These are phyloP conservation scores for Cytospora schulzeri DNA, from an alignment of 2,329 filamentous ascomycete species.

Conservation along the genomic window DNA sequence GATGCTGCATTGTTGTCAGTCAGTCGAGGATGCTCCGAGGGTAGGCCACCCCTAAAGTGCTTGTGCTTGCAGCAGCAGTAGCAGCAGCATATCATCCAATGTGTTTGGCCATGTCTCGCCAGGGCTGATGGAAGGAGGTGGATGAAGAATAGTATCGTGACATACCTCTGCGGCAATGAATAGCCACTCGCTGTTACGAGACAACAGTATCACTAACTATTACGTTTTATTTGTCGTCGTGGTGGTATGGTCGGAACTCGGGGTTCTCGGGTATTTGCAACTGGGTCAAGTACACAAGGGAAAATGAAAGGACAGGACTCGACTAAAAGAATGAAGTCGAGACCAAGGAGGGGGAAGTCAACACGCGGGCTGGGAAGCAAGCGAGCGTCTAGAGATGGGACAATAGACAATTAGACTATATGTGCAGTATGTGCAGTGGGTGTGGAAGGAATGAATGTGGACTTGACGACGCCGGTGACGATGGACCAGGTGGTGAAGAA, in stretches of 20 bases:
- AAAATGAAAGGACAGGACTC: slow-evolving; percentile 50
- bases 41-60: not conserved
- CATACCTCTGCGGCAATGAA: slow-evolving; percentile 25
- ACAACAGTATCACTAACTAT: slow-evolving; percentile 21
- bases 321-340: slow-evolving; percentile 52
- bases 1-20: slow-evolving; percentile 24
- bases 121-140: slow-evolving; percentile 6
- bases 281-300: slow-evolving; percentile 30
- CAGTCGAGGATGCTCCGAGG: slow-evolving; percentile 7
- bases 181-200: slow-evolving; percentile 23
- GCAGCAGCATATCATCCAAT: not conserved
- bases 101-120: slow-evolving; percentile 23
- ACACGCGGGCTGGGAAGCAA: slow-evolving; percentile 4
- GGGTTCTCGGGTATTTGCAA: slow-evolving; percentile 23
- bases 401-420: slow-evolving; percentile 8
- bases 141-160: slow-evolving; percentile 3
- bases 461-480: slow-evolving; percentile 37
- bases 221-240: slow-evolving; percentile 20
- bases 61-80: too few species aligned
- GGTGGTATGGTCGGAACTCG: slow-evolving; percentile 19
- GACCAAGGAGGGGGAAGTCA: slow-evolving; percentile 36
- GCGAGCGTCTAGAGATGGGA: not conserved
- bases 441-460: slow-evolving; percentile 42
- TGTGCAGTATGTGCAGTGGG: slow-evolving; percentile 35
- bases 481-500: slow-evolving; percentile 33